Evolutionary conservation across 495 filamentous ascomycete species (phyloP).

Genomic region (Neurospora sp.): DNA sequence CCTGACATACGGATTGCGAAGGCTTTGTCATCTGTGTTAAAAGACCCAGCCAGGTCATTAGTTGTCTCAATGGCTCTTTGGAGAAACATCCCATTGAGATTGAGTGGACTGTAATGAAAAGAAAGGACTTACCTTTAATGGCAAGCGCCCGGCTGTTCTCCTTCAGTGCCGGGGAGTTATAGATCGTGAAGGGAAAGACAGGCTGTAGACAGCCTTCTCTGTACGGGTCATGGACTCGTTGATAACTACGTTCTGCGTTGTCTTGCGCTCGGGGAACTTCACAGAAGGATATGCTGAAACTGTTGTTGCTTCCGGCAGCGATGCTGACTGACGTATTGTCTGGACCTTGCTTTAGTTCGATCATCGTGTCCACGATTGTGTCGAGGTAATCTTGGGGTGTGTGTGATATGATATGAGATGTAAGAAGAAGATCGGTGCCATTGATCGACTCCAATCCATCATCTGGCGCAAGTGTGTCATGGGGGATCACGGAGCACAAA

Average conservation of each 20-base stretch:
- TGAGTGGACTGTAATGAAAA: too few relatives aligned
- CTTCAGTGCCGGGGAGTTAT: background rate
- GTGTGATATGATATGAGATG: background rate
- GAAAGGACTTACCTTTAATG: background rate
- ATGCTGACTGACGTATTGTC: background rate
- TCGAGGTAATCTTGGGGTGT: background rate
- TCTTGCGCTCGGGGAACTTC: background rate
- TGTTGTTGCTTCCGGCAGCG: background rate
- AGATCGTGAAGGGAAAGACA: background rate
- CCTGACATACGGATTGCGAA: background rate
- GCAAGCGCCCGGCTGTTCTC: background rate
- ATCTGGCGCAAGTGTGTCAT: too few relatives aligned
- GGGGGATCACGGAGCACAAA: too few relatives aligned
- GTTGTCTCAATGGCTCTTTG: background rate
- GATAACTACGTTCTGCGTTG: background rate
- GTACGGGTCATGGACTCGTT: background rate
- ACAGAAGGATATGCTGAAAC: background rate
- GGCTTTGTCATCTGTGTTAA: background rate
- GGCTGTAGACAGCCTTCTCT: background rate
- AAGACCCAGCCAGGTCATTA: background rate
- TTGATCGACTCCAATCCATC: too few relatives aligned
- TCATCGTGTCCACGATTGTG: background rate
- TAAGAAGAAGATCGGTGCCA: too few relatives aligned
- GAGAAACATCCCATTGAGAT: background rate
- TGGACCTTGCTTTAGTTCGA: background rate